phyloP scores from a whole-genome alignment of 495 filamentous ascomycete genomes.

The Penicillium alfredii region DNA sequence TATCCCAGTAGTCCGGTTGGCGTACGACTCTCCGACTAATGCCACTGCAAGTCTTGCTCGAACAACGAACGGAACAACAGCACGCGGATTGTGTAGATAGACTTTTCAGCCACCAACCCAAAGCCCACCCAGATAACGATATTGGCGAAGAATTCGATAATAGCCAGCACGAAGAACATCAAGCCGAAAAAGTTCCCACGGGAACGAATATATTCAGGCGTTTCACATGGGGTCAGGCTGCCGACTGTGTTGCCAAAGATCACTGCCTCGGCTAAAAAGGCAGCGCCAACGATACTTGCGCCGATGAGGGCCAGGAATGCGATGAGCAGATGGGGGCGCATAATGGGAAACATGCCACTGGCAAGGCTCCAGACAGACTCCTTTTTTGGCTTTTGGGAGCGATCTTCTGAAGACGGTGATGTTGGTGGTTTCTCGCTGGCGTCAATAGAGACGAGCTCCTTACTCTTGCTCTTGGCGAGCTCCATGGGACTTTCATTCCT shows the following conservation, averaged over 20 bases:
- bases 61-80: conserved; percentile 47
- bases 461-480: too few species aligned
- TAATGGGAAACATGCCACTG: conserved; percentile 26
- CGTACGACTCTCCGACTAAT: conserved; percentile 42
- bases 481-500: too few species aligned
- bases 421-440: too few species aligned
- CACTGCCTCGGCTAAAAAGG: conserved; percentile 46
- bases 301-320: conserved; percentile 35
- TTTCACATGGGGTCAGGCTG: conserved; percentile 39
- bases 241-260: conserved; percentile 50
- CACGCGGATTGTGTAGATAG: conserved; percentile 45
- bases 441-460: too few species aligned
- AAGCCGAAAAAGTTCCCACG: conserved; percentile 45
- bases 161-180: conserved; percentile 51
- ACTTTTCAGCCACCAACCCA: conserved; percentile 47
- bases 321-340: conserved; percentile 34
- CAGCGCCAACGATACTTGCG: conserved; percentile 39
- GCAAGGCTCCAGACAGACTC: conserved; percentile 29
- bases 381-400: too few species aligned
- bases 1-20: conserved; percentile 42
- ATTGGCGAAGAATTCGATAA: conserved; percentile 50
- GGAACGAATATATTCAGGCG: conserved; percentile 27
- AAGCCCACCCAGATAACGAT: conserved; percentile 44
- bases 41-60: conserved; percentile 51
- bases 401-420: too few species aligned